phyloP scores from a whole-genome alignment of 208 protist genomes.

The Sergeia podlipaevii region DNA sequence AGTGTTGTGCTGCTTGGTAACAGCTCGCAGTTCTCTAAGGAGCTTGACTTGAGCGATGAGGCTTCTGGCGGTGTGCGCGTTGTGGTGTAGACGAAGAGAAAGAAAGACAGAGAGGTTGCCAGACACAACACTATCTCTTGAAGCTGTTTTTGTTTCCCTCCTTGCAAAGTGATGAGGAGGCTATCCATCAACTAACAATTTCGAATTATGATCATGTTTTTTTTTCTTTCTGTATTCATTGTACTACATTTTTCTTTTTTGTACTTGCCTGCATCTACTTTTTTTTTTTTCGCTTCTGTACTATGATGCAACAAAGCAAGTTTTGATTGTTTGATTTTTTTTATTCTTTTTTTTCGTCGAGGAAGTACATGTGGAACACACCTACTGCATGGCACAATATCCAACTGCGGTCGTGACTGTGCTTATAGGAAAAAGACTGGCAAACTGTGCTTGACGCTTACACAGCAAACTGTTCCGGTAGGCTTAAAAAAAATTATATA shows the following conservation, averaged over 20 bases:
- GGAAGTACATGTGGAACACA: too few relatives aligned
- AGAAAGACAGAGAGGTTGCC: not conserved
- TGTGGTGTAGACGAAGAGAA: conserved; percentile 14
- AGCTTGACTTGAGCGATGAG: conserved; percentile 7
- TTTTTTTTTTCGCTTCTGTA: not conserved
- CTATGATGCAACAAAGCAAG: too few relatives aligned
- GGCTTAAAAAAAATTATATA: too few relatives aligned
- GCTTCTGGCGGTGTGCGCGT: conserved; percentile 14
- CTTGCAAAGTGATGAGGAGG: too few relatives aligned
- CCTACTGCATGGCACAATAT: too few relatives aligned
- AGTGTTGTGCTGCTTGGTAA: conserved; percentile 71
- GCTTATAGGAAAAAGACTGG: too few relatives aligned
- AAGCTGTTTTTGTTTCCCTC: too few relatives aligned
- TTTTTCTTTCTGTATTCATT: not conserved
- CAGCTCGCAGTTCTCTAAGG: conserved; percentile 4
- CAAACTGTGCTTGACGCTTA: too few relatives aligned
- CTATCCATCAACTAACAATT: too few relatives aligned
- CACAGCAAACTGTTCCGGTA: too few relatives aligned
- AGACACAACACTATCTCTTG: too few relatives aligned
- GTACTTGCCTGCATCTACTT: not conserved
- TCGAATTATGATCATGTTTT: conserved; percentile 4
- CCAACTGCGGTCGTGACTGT: not conserved
- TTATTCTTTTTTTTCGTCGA: not conserved
- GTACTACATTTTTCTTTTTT: conserved; percentile 6
- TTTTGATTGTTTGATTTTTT: conserved; percentile 4